Evolutionary conservation across 2,329 filamentous ascomycete genomes (phyloP).

Genomic region (Scopulariopsis brevicaulis): DNA sequence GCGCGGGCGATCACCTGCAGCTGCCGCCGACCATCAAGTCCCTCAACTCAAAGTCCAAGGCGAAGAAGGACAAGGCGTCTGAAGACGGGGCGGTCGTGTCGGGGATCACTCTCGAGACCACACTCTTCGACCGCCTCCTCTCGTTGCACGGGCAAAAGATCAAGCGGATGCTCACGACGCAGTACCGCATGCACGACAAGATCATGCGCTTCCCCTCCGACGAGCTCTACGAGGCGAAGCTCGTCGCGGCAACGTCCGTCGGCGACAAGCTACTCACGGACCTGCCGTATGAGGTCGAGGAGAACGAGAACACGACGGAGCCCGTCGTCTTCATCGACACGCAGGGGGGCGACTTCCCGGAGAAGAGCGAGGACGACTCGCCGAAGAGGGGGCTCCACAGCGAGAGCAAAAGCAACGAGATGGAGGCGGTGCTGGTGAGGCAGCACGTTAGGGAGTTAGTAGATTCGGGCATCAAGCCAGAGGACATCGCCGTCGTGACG

Average conservation of each 20-base stretch:
- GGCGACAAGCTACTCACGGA: slow-evolving; percentile 60
- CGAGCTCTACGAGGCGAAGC: slow-evolving; percentile 71
- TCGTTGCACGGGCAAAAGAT: slow-evolving; percentile 69
- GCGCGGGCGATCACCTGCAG: slow-evolving; percentile 91
- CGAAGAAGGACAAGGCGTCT: slow-evolving; percentile 20
- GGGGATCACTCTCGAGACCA: slow-evolving; percentile 65
- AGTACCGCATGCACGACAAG: slow-evolving; percentile 94
- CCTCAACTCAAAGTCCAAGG: slow-evolving; percentile 35
- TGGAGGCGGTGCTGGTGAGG: slow-evolving; percentile 73
- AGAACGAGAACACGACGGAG: slow-evolving; percentile 78
- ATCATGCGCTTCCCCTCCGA: slow-evolving; percentile 94
- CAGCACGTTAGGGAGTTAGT: slow-evolving; percentile 68
- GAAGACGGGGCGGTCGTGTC: slow-evolving; percentile 25
- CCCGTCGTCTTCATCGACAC: slow-evolving; percentile 93
- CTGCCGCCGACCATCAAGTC: slow-evolving; percentile 92
- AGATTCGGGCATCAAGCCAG: slow-evolving; percentile 65
- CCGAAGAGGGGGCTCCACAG: slow-evolving; percentile 32
- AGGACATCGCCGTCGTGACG: slow-evolving; percentile 87
- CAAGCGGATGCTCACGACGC: slow-evolving; percentile 90
- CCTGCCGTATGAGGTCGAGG: slow-evolving; percentile 64
- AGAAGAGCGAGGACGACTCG: slow-evolving; percentile 57
- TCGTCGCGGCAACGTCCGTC: slow-evolving; percentile 73
- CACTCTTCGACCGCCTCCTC: slow-evolving; percentile 83
- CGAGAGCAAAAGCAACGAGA: slow-evolving; percentile 80
- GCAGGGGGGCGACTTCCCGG: slow-evolving; percentile 84